phyloP scores from a whole-genome alignment of 768 basidiomycete species.

The Rhizopogon vesiculosus region DNA sequence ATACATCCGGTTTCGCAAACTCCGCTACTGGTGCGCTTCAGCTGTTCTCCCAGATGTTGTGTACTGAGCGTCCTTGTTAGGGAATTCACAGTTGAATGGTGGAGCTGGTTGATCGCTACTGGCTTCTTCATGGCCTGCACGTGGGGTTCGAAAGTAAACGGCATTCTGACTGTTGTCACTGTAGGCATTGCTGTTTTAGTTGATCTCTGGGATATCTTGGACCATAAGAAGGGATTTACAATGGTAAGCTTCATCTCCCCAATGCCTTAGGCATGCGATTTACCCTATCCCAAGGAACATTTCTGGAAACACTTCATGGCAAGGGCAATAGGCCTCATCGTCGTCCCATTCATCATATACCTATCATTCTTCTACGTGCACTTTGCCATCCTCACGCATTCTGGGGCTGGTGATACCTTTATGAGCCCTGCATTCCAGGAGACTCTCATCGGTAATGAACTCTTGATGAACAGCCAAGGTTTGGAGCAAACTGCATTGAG shows the following conservation, averaged over 20 bases:
- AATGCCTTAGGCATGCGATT: background rate
- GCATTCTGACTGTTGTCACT: slow-evolving; percentile 82
- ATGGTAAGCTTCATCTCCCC: slow-evolving; percentile 48
- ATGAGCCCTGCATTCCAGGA: slow-evolving; percentile 99
- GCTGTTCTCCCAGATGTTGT: background rate
- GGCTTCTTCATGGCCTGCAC: slow-evolving; percentile 94
- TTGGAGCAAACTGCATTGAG: slow-evolving; percentile 10
- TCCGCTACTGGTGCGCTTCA: slow-evolving; percentile 71
- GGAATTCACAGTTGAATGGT: slow-evolving; percentile 89
- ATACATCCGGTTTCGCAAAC: slow-evolving; percentile 92
- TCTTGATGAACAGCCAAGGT: slow-evolving; percentile 92
- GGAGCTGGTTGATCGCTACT: slow-evolving; percentile 88
- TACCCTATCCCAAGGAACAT: slow-evolving; percentile 54
- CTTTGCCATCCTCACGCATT: slow-evolving; percentile 80
- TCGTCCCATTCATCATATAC: slow-evolving; percentile 87
- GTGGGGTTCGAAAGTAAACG: slow-evolving; percentile 97
- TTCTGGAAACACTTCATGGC: slow-evolving; percentile 89
- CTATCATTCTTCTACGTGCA: slow-evolving; percentile 96
- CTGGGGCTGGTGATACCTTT: slow-evolving; percentile 91
- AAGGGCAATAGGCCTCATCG: slow-evolving; percentile 77
- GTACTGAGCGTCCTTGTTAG: slow-evolving; percentile 32
- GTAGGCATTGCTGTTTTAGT: slow-evolving; percentile 90
- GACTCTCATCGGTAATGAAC: slow-evolving; percentile 86
- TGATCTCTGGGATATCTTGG: slow-evolving; percentile 93
- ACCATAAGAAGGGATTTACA: slow-evolving; percentile 70